phyloP scores from a whole-genome alignment of 2,329 filamentous ascomycete species.

The Diplocarpon mali region DNA sequence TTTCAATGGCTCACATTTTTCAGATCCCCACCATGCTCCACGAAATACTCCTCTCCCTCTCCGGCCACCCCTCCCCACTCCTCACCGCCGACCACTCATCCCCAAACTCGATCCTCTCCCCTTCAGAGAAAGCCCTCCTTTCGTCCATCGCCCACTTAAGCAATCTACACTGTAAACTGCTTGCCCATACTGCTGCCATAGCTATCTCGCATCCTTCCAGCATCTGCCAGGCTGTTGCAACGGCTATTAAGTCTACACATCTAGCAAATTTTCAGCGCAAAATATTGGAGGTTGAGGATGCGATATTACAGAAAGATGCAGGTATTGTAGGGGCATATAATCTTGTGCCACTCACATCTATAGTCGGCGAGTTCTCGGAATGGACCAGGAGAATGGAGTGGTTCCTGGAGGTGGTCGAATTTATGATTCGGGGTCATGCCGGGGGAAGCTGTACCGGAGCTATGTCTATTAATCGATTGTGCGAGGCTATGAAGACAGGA shows the following conservation, averaged over 20 bases:
- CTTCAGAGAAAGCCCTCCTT: conserved; percentile 75
- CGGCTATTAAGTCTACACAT: conserved; percentile 63
- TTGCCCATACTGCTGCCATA: conserved; percentile 54
- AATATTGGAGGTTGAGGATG: conserved; percentile 72
- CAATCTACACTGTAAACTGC: conserved; percentile 63
- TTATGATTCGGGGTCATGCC: conserved; percentile 42
- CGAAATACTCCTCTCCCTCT: conserved; percentile 94
- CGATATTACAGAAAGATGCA: conserved; percentile 66
- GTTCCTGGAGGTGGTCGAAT: conserved; percentile 64
- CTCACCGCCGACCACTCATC: conserved; percentile 47
- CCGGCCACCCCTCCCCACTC: conserved; percentile 83
- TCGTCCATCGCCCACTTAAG: conserved; percentile 67
- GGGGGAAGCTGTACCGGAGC: conserved; percentile 48
- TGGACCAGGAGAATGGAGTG: conserved; percentile 82
- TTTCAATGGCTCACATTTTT: not conserved
- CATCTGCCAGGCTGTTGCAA: conserved; percentile 79
- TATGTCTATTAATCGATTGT: conserved; percentile 64
- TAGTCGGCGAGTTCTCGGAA: conserved; percentile 74
- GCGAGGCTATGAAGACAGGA: conserved; percentile 71
- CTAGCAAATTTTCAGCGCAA: conserved; percentile 72
- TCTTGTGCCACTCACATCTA: conserved; percentile 79
- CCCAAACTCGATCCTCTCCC: conserved; percentile 46
- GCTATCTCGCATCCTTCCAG: conserved; percentile 63
- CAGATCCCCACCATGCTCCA: conserved; percentile 62
- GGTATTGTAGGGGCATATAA: conserved; percentile 80